Conservation (phyloP, 768 basidiomycete genomes). For the Agrocybe chaxingu region DNA sequence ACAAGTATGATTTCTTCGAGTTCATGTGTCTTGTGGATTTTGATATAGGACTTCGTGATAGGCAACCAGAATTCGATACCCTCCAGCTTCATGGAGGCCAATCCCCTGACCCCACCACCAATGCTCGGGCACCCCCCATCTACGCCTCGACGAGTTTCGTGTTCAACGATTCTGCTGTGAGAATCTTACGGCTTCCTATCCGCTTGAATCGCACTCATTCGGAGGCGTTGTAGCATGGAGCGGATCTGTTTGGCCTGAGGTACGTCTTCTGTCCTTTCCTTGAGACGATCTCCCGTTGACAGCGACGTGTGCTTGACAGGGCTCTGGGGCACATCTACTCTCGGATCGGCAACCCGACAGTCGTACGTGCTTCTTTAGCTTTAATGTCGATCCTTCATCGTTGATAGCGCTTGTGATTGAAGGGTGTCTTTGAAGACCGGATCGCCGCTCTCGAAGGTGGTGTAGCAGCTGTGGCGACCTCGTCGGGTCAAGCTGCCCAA, state of each 20-base stretch:
- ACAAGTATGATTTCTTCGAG: background rate
- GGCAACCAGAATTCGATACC: slow-evolving; percentile 74
- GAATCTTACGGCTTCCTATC: slow-evolving; percentile 10
- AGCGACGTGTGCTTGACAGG: slow-evolving; percentile 22
- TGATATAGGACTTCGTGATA: slow-evolving; percentile 10
- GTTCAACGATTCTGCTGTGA: slow-evolving; percentile 67
- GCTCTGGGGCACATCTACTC: slow-evolving; percentile 62
- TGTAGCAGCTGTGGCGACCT: slow-evolving; percentile 66
- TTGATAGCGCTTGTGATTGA: background rate
- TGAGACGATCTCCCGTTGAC: background rate
- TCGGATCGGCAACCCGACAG: slow-evolving; percentile 67
- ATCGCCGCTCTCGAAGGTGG: slow-evolving; percentile 83
- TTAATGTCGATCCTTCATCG: background rate
- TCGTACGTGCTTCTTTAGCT: slow-evolving; percentile 33
- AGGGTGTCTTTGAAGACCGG: slow-evolving; percentile 80
- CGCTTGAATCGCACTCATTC: background rate
- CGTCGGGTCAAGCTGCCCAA: slow-evolving; percentile 77
- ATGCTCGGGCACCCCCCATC: slow-evolving; percentile 77
- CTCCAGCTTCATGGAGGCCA: slow-evolving; percentile 80
- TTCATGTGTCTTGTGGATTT: background rate
- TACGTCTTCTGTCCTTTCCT: slow-evolving; percentile 14
- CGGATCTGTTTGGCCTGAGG: slow-evolving; percentile 67
- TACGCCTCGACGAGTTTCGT: slow-evolving; percentile 71
- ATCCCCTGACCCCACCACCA: slow-evolving; percentile 56
- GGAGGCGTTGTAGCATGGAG: slow-evolving; percentile 49